Conservation (phyloP, 2,329 filamentous ascomycete genomes). For the Colletotrichum sp. region DNA sequence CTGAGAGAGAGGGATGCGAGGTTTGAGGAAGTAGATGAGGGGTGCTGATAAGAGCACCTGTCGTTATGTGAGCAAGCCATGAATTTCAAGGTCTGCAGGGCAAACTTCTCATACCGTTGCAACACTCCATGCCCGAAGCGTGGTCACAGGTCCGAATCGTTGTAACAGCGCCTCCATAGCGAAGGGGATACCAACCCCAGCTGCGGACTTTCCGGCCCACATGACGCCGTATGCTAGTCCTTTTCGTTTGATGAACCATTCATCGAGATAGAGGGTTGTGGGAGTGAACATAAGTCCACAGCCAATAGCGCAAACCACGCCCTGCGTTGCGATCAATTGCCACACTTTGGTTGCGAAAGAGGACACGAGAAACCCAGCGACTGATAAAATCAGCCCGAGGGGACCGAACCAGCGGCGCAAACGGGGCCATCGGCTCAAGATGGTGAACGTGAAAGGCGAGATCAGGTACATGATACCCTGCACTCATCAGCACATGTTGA, state of each 20-base stretch:
- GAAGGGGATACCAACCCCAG: background rate
- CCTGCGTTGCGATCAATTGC: background rate
- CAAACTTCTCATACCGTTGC: background rate
- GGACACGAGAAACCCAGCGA: rapidly evolving
- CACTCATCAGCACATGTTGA: rapidly evolving
- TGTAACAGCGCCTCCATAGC: background rate
- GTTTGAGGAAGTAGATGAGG: background rate
- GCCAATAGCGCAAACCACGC: background rate
- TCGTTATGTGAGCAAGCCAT: background rate
- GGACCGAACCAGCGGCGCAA: background rate
- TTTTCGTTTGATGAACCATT: background rate
- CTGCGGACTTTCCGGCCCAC: background rate
- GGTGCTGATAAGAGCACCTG: rapidly evolving
- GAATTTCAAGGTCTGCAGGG: too few species aligned
- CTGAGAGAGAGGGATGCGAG: background rate
- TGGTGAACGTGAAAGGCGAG: background rate
- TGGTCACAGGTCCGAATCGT: rapidly evolving
- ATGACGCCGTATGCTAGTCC: background rate
- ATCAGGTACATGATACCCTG: background rate
- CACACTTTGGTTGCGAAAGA: background rate
- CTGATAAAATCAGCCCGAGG: rapidly evolving
- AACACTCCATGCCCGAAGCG: rapidly evolving
- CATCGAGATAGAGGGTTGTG: background rate
- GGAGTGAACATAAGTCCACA: background rate
- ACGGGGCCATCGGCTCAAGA: background rate